Conservation (phyloP, 2,329 filamentous ascomycete species). For the Fusarium sarcochroum region DNA sequence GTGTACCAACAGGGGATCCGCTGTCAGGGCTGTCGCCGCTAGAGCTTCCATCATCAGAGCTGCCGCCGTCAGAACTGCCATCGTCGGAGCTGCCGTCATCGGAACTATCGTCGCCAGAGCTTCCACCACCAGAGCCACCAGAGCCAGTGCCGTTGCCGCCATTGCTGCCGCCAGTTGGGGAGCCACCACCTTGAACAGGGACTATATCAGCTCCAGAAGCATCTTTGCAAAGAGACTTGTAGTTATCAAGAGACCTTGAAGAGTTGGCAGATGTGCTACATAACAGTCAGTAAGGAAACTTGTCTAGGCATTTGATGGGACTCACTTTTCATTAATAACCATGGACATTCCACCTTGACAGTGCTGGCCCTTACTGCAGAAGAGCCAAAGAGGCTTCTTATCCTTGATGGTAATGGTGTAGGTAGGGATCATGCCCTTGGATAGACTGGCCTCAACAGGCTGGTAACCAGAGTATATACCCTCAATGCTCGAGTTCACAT, state of each 20-base stretch:
- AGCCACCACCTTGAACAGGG: constrained; percentile 40
- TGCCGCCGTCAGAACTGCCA: neutral
- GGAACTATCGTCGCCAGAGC: constrained; percentile 7
- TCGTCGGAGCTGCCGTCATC: neutral
- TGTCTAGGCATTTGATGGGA: constrained; percentile 12
- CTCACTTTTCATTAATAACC: constrained; percentile 82
- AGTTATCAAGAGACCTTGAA: constrained; percentile 65
- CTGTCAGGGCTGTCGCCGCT: constrained; percentile 12
- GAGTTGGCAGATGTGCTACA: constrained; percentile 65
- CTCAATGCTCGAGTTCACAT: constrained; percentile 64
- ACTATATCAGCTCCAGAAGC: constrained; percentile 49
- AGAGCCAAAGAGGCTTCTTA: constrained; percentile 82
- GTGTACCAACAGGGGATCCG: constrained; percentile 15
- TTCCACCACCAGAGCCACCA: neutral
- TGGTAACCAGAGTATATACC: constrained; percentile 79
- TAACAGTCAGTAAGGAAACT: constrained; percentile 11
- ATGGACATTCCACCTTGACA: constrained; percentile 83
- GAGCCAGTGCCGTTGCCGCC: constrained; percentile 14
- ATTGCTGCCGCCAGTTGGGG: constrained; percentile 40
- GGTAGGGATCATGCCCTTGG: constrained; percentile 69
- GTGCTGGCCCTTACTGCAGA: constrained; percentile 81
- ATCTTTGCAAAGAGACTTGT: constrained; percentile 58
- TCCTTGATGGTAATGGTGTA: constrained; percentile 80
- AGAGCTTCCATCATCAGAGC: neutral
- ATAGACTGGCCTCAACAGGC: constrained; percentile 68